Evolutionary conservation across 2,329 filamentous ascomycete genomes (phyloP), one percentile per base, ranked within the genome.

Genomic region (Fonsecaea multimorphosa): DNA sequence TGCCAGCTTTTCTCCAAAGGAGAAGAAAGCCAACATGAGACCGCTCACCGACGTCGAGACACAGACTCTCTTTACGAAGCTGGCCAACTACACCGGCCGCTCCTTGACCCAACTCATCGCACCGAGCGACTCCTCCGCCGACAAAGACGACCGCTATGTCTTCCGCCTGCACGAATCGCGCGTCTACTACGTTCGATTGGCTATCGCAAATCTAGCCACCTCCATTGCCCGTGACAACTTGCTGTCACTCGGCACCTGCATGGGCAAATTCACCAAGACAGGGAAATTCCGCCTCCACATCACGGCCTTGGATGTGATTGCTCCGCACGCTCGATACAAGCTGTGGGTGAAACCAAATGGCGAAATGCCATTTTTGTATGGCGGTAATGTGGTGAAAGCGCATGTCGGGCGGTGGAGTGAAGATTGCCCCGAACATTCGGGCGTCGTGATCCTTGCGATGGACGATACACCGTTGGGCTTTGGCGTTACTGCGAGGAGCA

Each of bases 341-440:
- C 89, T 98, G 73, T 98, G 93, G 93, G 89, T 99, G 72, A 96
- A 96, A 80, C 86, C 89, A 66, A 98, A 98, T 80, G 95, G 95
- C 72, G 93, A 96, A 75, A 97, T 97, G 93, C 94, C 95, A 0
- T 98, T 96, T 78, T 81, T 99, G 54, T 99, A 98, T 79, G 95
- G 95, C 60, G 91, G 92, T 64, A 93, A 98, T 78, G 85, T 96
- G 59, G 87, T 96, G 72, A 92, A 92, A 78, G 90, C 89, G 34
- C 90, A 93, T 77, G 86, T 95, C 19, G 92, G 92, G 22, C 82
- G 93, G 68, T 94, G 91, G 89, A 91, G 88, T 46, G 93, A 97
- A 74, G 94, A 98, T 81, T 93, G 91, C 73, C 93, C 94, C 0
- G 93, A 96, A 80, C 93, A 98, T 79, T 89, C 93, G 73, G 95